Base-by-base conservation (phyloP, 177 flowering plant genomes). In the Telopea speciosissima region DNA sequence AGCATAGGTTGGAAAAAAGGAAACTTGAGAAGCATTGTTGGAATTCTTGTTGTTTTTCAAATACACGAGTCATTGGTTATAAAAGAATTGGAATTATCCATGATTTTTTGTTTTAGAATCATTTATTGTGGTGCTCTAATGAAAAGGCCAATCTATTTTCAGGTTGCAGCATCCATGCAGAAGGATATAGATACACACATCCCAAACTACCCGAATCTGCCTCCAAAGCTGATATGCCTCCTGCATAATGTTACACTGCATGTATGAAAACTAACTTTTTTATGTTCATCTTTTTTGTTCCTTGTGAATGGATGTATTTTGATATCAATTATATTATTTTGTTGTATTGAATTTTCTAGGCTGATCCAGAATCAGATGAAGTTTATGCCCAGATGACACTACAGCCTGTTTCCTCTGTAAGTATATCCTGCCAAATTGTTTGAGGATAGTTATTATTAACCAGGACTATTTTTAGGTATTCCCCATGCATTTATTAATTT, bases 141-240 rank as follows among this genome's bases (percentile, higher is more conserved):
- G 5, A 36, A 36, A 36, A 1, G 40, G 40, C 40, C 40, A 36
- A 36, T 73, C 21, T 70, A 16, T 68, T 74, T 78, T 71, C 86
- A 95, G 99, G 99, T 95, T 71, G 99, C 99, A 0, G 99, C 97
- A 74, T 92, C 97, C 64, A 86, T 92, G 99, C 88, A 87, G 82
- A 95, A 90, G 78, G 96, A 90, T 78, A 86, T 79, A 54, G 96
- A 94, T 78, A 90, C 86, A 68, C 99, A 95, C 78, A 83, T 89
- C 44, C 99, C 97, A 70, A 95, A 83, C 79, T 95, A 95, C 72
- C 91, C 99, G 10, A 91, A 87, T 81, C 89, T 95, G 69, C 90
- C 92, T 4, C 84, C 99, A 3, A 92, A 91, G 84, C 76, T 95
- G 42, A 80, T 95, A 44, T 95, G 99, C 79, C 83, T 88, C 52